Evolutionary conservation across 2,329 filamentous ascomycete genomes (phyloP), one percentile per base, ranked within the genome.

Genomic region (Penicillium sp.): DNA sequence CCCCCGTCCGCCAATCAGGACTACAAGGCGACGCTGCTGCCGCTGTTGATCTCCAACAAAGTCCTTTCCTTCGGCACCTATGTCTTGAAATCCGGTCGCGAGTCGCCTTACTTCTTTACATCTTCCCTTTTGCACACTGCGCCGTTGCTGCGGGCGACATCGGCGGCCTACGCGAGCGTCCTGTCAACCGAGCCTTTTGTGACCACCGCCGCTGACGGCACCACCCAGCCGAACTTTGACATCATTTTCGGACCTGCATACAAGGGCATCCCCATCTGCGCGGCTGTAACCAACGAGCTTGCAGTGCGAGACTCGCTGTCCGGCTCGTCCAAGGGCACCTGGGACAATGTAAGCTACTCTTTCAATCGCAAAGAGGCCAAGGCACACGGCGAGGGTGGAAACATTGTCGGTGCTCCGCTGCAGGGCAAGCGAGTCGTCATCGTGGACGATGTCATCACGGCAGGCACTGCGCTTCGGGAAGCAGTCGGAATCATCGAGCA

Each of bases 341-440:
- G 84, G 66, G 78, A 77, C 39, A 67, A 74, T 29, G 73, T 85
- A 40, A 85, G 82, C 58, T 96, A 95, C 70, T 82, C 81, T 22
- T 96, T 94, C 69, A 93, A 96, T 69, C 80, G 92, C 58, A 96
- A 96, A 70, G 92, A 96, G 69, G 85, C 82, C 56, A 96, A 96
- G 73, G 85, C 87, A 58, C 90, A 96, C 64, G 90, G 92, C 30
- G 92, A 98, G 68, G 90, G 90, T 22, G 90, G 92, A 30, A 84
- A 79, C 61, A 94, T 96, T 56, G 89, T 96, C 10, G 92, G 92
- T 8, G 85, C 87, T 18, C 76, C 82, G 5, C 71, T 96, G 56
- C 84, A 84, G 67, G 89, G 85, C 37, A 89, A 92, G 75, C 79
- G 76, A 44, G 80, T 95, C 11, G 74, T 98, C 22, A 85, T 98